Evolutionary conservation across 2,329 filamentous ascomycete species (phyloP).

Genomic region (Cladosporium sp.): DNA sequence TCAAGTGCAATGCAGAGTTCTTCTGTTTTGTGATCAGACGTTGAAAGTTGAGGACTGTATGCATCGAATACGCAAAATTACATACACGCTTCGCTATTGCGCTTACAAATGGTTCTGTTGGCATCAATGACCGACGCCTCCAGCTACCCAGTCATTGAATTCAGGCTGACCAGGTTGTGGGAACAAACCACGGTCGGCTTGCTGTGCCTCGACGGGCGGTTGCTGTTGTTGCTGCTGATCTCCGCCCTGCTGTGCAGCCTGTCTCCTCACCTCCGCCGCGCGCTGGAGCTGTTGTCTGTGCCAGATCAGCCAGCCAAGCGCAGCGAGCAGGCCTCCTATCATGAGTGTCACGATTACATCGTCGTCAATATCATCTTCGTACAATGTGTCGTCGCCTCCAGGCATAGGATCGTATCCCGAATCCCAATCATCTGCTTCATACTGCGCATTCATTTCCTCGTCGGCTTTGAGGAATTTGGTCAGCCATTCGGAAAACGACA

Average conservation of each 20-base stretch:
- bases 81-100: neutral
- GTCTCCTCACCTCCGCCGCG: conserved; percentile 39
- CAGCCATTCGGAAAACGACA: conserved; percentile 75
- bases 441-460: conserved; percentile 43
- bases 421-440: conserved; percentile 45
- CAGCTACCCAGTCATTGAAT: conserved; percentile 63
- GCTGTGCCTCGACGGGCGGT: conserved; percentile 40
- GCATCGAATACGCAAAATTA: neutral
- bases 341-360: conserved; percentile 79
- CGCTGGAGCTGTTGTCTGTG: conserved; percentile 68
- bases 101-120: neutral
- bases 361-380: conserved; percentile 63
- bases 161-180: conserved; percentile 64
- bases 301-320: conserved; percentile 73
- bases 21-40: too few species aligned
- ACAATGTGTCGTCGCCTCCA: conserved; percentile 47
- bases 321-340: conserved; percentile 72
- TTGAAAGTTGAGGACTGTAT: too few species aligned
- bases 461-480: conserved; percentile 70
- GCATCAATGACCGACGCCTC: conserved; percentile 59
- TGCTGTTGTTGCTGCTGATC: conserved; percentile 34
- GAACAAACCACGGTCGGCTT: conserved; percentile 54
- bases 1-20: too few species aligned
- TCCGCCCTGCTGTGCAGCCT: conserved; percentile 24
- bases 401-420: conserved; percentile 42